Base-by-base conservation (phyloP, 2,329 filamentous ascomycete species). In the Colletotrichum echinochloae region DNA sequence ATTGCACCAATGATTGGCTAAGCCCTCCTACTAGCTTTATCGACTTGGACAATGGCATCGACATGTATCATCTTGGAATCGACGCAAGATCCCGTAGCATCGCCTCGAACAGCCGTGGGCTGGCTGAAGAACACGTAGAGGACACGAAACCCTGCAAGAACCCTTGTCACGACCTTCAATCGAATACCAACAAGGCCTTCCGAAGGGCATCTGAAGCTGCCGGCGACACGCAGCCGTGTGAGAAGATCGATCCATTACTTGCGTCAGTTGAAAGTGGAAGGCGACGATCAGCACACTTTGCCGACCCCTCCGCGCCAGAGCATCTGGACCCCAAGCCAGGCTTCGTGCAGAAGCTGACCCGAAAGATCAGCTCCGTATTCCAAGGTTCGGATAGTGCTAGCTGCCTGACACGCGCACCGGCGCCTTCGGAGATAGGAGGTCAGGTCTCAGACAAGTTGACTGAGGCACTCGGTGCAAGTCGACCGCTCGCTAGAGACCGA, bases 1-100 rank as follows among this genome's bases (percentile, higher is more conserved):
- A 78, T 11, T 78, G 76, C 49, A 82, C 79, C 0, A 68, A 73
- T 12, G 80, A 81, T 6, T 79, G 78, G 78, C 54, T 76, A n/a
- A 77, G 71, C 8, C 75, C 78, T 2, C 74, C 74, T 2, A 60
- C 62, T 1, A 70, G 73, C 0, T 57, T 76, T 1, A 73, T 4
- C 37, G 48, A 20, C 11, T 35, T 14, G 33, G 44, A 46, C 11
- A 28, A 56, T 20, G 33, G 33, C 2, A 70, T 65, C 1, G 74
- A 75, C 14, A 39, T 78, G 51, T 79, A 80, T 35, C 68, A 67
- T n/a, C 72, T 75, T 18, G 79, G 77, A 0, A 73, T 80, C 5
- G 79, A 82, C 70, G 77, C 79, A 5, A 79, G 76, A 48, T 65
- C 61, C 46, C 76, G 75, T 3, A 69, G 60, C 23, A 30, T 61